phyloP scores from a whole-genome alignment of 2,329 filamentous ascomycete genomes.

The Teratosphaeria pseudoeucalypti region DNA sequence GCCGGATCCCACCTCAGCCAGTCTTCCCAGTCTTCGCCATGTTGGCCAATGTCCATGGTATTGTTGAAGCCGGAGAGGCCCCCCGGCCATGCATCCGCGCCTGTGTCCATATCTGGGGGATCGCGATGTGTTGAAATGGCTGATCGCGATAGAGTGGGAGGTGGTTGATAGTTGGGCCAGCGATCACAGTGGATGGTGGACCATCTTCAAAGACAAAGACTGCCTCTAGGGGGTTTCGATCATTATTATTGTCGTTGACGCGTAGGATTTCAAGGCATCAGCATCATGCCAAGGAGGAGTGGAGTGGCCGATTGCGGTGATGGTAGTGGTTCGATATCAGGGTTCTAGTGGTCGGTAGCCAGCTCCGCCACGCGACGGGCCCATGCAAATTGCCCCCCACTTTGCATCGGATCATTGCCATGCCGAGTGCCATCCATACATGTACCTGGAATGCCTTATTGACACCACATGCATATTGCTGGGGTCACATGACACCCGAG shows the following conservation, averaged over 20 bases:
- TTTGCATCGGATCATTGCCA: not conserved
- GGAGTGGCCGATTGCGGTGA: not conserved
- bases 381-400: not conserved
- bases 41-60: not conserved
- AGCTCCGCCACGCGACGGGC: not conserved
- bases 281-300: not conserved
- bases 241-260: too few species aligned
- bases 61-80: not conserved
- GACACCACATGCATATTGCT: too few species aligned
- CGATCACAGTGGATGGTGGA: not conserved
- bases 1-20: slow-evolving; percentile 40
- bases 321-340: not conserved
- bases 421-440: not conserved
- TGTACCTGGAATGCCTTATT: too few species aligned
- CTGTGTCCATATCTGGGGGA: not conserved
- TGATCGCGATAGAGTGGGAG: not conserved
- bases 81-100: not conserved
- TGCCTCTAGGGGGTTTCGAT: not conserved
- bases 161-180: not conserved
- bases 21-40: slow-evolving; percentile 33
- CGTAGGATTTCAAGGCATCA: not conserved
- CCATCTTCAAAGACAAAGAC: not conserved
- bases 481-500: too few species aligned
- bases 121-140: not conserved
- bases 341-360: not conserved